Base-by-base conservation (phyloP, 495 filamentous ascomycete species). In the Penicillium paxilli region DNA sequence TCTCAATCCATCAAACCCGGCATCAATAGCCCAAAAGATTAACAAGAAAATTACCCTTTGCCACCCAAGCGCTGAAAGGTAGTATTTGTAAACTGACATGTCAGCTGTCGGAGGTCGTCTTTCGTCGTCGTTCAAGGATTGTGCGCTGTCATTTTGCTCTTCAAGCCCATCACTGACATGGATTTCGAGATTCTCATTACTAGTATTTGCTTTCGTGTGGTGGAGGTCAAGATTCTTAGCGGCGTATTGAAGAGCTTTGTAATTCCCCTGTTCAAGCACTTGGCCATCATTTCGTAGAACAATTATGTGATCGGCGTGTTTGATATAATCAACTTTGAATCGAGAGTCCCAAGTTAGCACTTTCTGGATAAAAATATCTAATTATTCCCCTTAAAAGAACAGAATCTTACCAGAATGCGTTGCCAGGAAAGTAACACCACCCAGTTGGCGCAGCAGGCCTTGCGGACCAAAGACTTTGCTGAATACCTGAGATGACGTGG, bases 401-500 rank as follows among this genome's bases (percentile, higher is more conserved):
- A 19, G 53, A 47, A 14, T 20, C 44, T 9, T 44, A 63, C 48
- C 16, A 8, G n/a, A 55, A 41, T 64, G 57, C 24, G 61, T 60
- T 5, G 54, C 47, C 26, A 64, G n/a, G 22, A 64, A 64, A 1
- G 52, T 49, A 0, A 35, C 54, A 44, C 37, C 44, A 9, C 56
- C 56, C 17, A 56, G 65, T 33, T 61, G 47, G 72, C 71, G 70
- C 4, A 81, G 52, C 1, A 83, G 46, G 9, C 77, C 76, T 7
- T 63, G 48, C 4, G 44, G 50, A 2, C 77, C 73, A 50, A 83
- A 78, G 7, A 82, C 65, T 41, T 71, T 66, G 0, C 67, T 57
- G 40, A 79, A 80, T 0, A 83, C 72, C 3, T 63, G 60, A 7
- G 73, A 62, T 46, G 76, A 75, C 3, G 80, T 82, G 16, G 68